A percentile compares a stretch with the other conserved stretches of the same genome.
phyloP scores from a whole-genome alignment of 768 basidiomycete species.

The Lactarius sp. region DNA sequence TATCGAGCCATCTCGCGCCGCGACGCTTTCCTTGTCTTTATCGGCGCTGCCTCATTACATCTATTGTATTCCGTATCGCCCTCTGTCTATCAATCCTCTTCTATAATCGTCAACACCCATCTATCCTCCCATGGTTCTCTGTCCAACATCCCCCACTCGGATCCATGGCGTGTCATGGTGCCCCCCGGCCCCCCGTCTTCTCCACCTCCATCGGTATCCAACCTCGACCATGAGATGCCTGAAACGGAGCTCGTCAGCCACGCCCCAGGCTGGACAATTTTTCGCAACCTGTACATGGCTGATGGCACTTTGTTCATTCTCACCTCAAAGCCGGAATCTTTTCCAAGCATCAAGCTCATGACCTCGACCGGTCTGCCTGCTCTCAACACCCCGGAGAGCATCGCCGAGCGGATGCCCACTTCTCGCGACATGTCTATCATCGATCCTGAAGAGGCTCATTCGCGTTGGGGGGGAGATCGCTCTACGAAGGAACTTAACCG shows the following conservation, averaged over 20 bases:
- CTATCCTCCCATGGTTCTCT: constrained; percentile 20
- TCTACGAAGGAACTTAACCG: constrained; percentile 36
- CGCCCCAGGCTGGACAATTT: constrained; percentile 82
- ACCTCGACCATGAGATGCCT: constrained; percentile 34
- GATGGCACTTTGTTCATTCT: constrained; percentile 78
- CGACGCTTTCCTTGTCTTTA: constrained; percentile 54
- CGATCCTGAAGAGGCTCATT: constrained; percentile 51
- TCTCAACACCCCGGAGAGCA: constrained; percentile 56
- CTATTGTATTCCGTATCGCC: constrained; percentile 41
- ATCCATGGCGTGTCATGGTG: not conserved
- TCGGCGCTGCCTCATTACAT: constrained; percentile 55
- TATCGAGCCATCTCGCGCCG: constrained; percentile 42
- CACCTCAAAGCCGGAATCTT: constrained; percentile 40
- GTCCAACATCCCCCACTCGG: not conserved
- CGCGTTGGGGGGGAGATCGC: constrained; percentile 50
- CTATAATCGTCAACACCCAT: constrained; percentile 26
- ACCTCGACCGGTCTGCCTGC: constrained; percentile 63
- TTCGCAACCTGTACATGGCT: constrained; percentile 77
- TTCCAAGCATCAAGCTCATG: constrained; percentile 51
- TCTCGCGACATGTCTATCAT: constrained; percentile 57
- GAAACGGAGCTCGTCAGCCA: constrained; percentile 57
- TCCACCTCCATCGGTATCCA: not conserved
- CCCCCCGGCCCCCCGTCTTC: not conserved
- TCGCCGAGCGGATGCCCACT: constrained; percentile 62
- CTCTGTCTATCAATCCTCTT: not conserved